Base-by-base conservation (phyloP, 169 alveolate species). In the Eimeria tenella region DNA sequence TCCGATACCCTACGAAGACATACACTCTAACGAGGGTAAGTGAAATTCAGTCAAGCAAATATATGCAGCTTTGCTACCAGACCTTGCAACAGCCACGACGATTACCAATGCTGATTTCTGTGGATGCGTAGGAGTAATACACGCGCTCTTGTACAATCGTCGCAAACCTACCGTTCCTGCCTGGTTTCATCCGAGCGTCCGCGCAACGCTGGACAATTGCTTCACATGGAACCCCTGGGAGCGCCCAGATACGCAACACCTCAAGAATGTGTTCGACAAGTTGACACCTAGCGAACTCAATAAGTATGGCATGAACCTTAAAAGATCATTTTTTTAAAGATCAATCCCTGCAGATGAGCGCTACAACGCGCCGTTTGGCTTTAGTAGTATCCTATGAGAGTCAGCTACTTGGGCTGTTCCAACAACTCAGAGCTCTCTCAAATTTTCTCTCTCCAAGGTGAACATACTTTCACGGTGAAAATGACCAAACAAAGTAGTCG, bases 1-100 rank as follows among this genome's bases (percentile, higher is more conserved):
- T 13, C 98, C 97, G 53, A 96, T 97, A 79, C 98, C 98, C 5
- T 97, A 96, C 82, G 96, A 96, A 70, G 97, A 97, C 52, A 94
- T 90, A 74, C 95, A 93, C 71, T 88, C 96, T 17, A 96, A 96
- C 68, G 97, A 96, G 50, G 97, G 96, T 94, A 92, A n/a, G 75
- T 58, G 6, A 15, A 9, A 8, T 19, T 52, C 71, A 49, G 13
- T 10, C 84, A 4, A 10, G 21, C 42, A 10, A 50, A 73, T 19
- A 2, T 62, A 17, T 17, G 17, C n/a, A 58, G 23, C 62, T 75
- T 23, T 13, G 86, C 23, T 0, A 25, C 23, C 49, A 13, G 63
- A 17, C 71, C 25, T 50, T 1, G 5, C 86, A n/a, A 19, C 13
- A n/a, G 65, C 65, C 50, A 52, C 86, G 53, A n/a, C 5, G 65